phyloP scores from a whole-genome alignment of 805 yeast species.

The Ogataea allantospora region DNA sequence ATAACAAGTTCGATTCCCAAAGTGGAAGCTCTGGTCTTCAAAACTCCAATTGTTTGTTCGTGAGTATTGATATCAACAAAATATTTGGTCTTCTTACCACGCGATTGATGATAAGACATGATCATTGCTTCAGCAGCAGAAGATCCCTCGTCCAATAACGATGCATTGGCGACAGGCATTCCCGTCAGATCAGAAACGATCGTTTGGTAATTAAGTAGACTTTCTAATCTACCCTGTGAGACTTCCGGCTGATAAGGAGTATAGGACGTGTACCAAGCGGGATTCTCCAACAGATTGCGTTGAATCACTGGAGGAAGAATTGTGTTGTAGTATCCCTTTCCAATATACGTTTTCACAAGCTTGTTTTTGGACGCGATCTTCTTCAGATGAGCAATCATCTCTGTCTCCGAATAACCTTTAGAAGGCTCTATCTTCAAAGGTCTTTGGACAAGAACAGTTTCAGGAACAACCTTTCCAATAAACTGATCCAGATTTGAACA shows the following conservation, averaged over 20 bases:
- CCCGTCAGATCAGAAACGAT: constrained; percentile 88
- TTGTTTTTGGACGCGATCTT: constrained; percentile 74
- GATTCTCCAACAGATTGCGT: constrained; percentile 87
- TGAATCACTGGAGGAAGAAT: constrained; percentile 87
- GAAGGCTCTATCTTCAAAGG: constrained; percentile 64
- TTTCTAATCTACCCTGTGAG: constrained; percentile 92
- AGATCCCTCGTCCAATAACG: constrained; percentile 92
- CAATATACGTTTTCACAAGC: constrained; percentile 73
- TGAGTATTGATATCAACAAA: constrained; percentile 76
- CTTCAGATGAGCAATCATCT: constrained; percentile 68
- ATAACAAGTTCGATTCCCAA: constrained; percentile 63
- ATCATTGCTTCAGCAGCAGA: constrained; percentile 98
- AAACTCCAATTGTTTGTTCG: constrained; percentile 81
- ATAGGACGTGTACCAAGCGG: constrained; percentile 98
- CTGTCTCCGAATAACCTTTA: constrained; percentile 76
- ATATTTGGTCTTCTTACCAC: constrained; percentile 65
- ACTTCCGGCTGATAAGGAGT: constrained; percentile 99
- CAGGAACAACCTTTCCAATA: constrained; percentile 72
- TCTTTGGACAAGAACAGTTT: constrained; percentile 67
- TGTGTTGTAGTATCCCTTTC: constrained; percentile 94
- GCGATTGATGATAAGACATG: constrained; percentile 63
- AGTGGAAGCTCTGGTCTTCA: constrained; percentile 75
- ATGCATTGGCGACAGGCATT: constrained; percentile 90
- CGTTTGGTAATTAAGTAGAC: constrained; percentile 91
- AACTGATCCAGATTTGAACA: constrained; percentile 68